A percentile compares a stretch with the other conserved stretches of the same genome.
These are phyloP conservation scores for Sugiyamaella chiloensis DNA, from an alignment of 805 yeast species.

Conservation along the genomic window DNA sequence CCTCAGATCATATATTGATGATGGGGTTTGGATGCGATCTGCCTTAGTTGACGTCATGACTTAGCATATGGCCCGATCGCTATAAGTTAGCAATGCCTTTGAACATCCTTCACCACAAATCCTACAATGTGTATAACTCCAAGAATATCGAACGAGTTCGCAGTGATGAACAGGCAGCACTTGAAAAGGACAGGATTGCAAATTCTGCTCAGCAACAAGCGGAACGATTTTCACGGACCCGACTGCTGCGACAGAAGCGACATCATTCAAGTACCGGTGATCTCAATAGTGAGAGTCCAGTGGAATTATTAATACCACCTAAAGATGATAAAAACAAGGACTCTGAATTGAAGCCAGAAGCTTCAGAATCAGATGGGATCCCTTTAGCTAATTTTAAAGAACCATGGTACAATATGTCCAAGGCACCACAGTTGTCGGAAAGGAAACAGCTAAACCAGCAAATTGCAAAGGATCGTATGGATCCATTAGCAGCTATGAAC, in stretches of 20 bases:
- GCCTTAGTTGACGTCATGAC: neutral
- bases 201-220: conserved; percentile 12
- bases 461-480: neutral
- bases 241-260: neutral
- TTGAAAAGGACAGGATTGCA: conserved; percentile 29
- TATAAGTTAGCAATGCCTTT: conserved; percentile 27
- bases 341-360: neutral
- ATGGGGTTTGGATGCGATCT: too few relatives aligned
- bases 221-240: neutral
- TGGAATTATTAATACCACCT: too few relatives aligned
- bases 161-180: conserved; percentile 30
- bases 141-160: conserved; percentile 28
- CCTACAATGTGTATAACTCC: conserved; percentile 30
- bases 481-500: neutral
- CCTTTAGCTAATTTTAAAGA: neutral
- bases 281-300: neutral
- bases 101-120: conserved; percentile 30
- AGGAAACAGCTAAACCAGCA: neutral
- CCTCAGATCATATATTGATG: too few relatives aligned
- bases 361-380: neutral
- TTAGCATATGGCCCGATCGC: neutral
- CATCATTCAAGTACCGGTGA: neutral
- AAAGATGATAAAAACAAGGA: neutral
- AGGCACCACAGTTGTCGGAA: neutral
- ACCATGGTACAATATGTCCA: neutral